Evolutionary conservation across 2,329 filamentous ascomycete genomes (phyloP).

Genomic region (Leptographium flavum): DNA sequence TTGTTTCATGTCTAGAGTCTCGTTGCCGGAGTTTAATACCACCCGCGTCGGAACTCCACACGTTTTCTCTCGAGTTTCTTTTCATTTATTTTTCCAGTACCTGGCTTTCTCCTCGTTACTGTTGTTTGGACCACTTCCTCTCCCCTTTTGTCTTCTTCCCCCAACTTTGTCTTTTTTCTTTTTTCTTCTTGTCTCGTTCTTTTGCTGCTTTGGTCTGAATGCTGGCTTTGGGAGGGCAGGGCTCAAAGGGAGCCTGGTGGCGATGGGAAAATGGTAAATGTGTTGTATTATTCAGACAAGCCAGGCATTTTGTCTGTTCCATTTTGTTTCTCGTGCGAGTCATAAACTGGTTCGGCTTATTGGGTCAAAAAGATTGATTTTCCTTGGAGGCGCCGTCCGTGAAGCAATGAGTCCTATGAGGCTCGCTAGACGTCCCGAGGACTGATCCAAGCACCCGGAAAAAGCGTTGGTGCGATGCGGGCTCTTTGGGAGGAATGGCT

Average conservation of each 20-base stretch:
- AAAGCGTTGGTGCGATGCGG: no score
- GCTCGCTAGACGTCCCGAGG: no score
- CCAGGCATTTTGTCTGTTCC: slow-evolving; percentile 5
- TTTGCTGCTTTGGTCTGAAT: slow-evolving; percentile 1
- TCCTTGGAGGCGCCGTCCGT: no score
- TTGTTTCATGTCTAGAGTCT: neutral
- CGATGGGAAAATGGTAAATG: slow-evolving; percentile 8
- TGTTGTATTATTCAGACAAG: slow-evolving; percentile 4
- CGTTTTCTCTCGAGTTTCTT: neutral
- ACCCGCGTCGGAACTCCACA: neutral
- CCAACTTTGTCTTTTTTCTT: neutral
- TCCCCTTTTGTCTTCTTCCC: neutral
- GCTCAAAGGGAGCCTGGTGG: slow-evolving; percentile 6
- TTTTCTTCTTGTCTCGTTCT: neutral
- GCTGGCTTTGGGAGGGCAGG: slow-evolving; percentile 7
- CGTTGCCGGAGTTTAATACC: neutral
- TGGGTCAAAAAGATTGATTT: neutral
- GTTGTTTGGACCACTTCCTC: neutral
- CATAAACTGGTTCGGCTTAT: neutral
- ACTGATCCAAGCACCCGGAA: no score
- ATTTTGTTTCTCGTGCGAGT: neutral
- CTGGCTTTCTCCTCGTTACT: no score
- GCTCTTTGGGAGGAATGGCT: no score
- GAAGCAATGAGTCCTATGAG: no score
- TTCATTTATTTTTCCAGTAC: neutral